These are phyloP conservation scores for Speleostelium caveatum DNA, from an alignment of 78 protist species.

Conservation along the genomic window DNA sequence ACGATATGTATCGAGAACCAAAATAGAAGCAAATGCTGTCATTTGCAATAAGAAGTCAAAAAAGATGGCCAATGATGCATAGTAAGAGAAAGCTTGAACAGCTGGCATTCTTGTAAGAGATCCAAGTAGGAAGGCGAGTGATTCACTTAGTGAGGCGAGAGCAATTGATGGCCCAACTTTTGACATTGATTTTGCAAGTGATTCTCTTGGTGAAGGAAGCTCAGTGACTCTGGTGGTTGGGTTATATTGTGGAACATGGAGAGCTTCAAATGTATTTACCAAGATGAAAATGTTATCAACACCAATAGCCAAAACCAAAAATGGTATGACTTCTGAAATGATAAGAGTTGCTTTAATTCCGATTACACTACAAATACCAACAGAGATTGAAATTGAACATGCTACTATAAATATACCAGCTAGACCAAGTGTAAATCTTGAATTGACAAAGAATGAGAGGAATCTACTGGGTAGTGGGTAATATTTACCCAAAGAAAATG, in stretches of 20 bases:
- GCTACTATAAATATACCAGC: conserved; percentile 85
- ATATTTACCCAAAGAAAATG: conserved; percentile 84
- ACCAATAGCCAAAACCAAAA: conserved; percentile 90
- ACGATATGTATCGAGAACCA: conserved; percentile 79
- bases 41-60: conserved; percentile 83
- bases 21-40: conserved; percentile 74
- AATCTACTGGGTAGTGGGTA: conserved; percentile 43
- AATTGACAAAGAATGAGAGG: conserved; percentile 14
- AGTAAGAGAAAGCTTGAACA: conserved; percentile 83
- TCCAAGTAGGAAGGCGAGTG: conserved; percentile 89
- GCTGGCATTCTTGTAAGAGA: conserved; percentile 90
- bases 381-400: conserved; percentile 39
- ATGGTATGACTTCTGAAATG: conserved; percentile 90
- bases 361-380: conserved; percentile 39
- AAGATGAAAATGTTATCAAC: conserved; percentile 90
- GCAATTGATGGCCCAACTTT: conserved; percentile 86
- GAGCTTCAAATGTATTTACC: conserved; percentile 76
- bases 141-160: conserved; percentile 84
- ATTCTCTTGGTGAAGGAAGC: conserved; percentile 30
- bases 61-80: conserved; percentile 84
- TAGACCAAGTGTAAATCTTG: conserved; percentile 80
- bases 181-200: conserved; percentile 71
- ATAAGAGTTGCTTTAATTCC: conserved; percentile 86
- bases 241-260: conserved; percentile 11
- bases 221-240: neutral